These are phyloP conservation scores for Glebionis coronaria DNA, from an alignment of 129 eudicot genomes.

Conservation along the genomic window DNA sequence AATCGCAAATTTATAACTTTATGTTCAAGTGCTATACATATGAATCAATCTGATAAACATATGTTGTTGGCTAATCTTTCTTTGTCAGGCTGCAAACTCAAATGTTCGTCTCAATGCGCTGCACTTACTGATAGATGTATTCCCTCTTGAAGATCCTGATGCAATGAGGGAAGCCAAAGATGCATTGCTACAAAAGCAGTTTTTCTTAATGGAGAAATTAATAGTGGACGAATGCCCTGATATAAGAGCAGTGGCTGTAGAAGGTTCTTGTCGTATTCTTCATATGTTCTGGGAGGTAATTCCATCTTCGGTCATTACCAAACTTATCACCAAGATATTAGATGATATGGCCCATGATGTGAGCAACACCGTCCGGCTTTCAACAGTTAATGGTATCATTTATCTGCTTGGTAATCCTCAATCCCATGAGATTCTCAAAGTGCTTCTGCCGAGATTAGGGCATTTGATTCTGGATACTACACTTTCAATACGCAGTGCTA, in stretches of 20 bases:
- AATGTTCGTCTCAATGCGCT: slow-evolving; percentile 92
- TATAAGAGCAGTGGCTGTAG: slow-evolving; percentile 88
- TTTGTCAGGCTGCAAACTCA: slow-evolving; percentile 88
- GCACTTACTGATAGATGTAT: slow-evolving; percentile 77
- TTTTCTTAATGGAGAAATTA: slow-evolving; percentile 72
- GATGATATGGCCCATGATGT: slow-evolving; percentile 77
- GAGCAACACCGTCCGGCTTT: slow-evolving; percentile 72
- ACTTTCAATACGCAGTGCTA: slow-evolving; percentile 64
- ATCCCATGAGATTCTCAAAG: slow-evolving; percentile 90
- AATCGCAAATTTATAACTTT: not conserved
- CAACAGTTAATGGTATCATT: slow-evolving; percentile 80
- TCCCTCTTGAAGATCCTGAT: slow-evolving; percentile 97
- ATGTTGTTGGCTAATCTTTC: not conserved
- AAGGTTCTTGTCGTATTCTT: slow-evolving; percentile 91
- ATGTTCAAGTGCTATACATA: slow-evolving; percentile 4
- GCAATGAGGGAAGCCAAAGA: slow-evolving; percentile 82
- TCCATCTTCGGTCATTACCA: slow-evolving; percentile 76
- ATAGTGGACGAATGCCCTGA: slow-evolving; percentile 88
- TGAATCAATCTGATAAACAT: slow-evolving; percentile 19
- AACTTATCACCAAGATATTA: slow-evolving; percentile 60
- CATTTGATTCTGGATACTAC: slow-evolving; percentile 65
- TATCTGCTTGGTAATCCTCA: slow-evolving; percentile 93
- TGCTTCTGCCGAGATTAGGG: slow-evolving; percentile 76
- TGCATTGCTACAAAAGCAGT: slow-evolving; percentile 67
- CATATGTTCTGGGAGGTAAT: slow-evolving; percentile 90